Base-by-base conservation (phyloP, 2,329 filamentous ascomycete species). In the Fusarium chlamydosporum region DNA sequence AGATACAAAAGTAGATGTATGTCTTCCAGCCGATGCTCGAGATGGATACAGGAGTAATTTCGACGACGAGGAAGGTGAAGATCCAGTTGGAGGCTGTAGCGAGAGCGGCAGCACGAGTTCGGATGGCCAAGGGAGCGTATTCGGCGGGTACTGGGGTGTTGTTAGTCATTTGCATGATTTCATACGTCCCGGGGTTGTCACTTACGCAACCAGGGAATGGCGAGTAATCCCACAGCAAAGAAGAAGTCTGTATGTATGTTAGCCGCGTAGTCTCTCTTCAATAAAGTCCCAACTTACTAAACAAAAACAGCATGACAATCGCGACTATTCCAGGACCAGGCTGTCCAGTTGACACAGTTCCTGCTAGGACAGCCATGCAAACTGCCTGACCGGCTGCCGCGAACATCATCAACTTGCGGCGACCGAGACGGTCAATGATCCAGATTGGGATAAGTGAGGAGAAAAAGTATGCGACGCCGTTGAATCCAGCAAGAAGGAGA, bases 371-470 rank as follows among this genome's bases (percentile, higher is more conserved):
- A 12, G 79, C 80, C 82, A 85, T 85, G 61, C 82, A 85, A 4
- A 61, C 70, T 57, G 76, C 74, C 41, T 80, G 78, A 2, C 78
- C 79, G 3, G 64, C 72, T 13, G 73, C 76, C 2, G 78, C 77
- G 23, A 80, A 88, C 74, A 89, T 82, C 82, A 89, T 86, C 75
- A 89, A 80, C 72, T 87, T 88, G 10, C 87, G 80, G 7, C 87
- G 82, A 18, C 87, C 87, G 66, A 84, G 83, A 3, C 75, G 74
- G 35, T 79, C 78, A 29, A 79, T 78, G 26, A 78, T 56, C 75
- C 76, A 79, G 34, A 79, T 78, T 0, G 76, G 76, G 4, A 79
- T 71, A 18, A 62, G 26, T 0, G 59, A 6, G 73, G 65, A n/a
- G 20, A 79, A 47, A 41, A 78, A 77, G 62, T 78, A 78, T 2